phyloP scores from a whole-genome alignment of 73 alveolate genomes.

The Urostyla sp. region DNA sequence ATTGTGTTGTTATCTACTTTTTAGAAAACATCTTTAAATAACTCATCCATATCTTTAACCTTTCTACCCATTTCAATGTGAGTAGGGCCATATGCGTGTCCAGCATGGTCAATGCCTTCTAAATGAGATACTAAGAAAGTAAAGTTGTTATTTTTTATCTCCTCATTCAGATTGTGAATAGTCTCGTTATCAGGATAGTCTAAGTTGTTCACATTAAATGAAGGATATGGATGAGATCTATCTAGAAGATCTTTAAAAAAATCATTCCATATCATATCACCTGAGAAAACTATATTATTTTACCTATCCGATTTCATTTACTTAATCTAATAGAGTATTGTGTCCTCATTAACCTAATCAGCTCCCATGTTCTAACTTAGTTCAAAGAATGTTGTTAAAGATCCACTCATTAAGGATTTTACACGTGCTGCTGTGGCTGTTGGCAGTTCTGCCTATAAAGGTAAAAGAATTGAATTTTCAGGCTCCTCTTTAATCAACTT shows the following conservation, averaged over 20 bases:
- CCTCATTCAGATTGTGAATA: not conserved
- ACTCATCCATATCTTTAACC: slow-evolving; percentile 39
- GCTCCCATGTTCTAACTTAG: slow-evolving; percentile 48
- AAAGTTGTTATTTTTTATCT: not conserved
- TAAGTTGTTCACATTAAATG: slow-evolving; percentile 63
- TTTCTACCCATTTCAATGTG: slow-evolving; percentile 30
- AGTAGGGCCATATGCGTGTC: slow-evolving; percentile 44
- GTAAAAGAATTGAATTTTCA: not conserved
- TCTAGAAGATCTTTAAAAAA: slow-evolving; percentile 31
- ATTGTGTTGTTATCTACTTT: slow-evolving; percentile 46
- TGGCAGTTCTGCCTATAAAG: slow-evolving; percentile 18
- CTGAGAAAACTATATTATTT: slow-evolving; percentile 47
- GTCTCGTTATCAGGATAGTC: slow-evolving; percentile 68
- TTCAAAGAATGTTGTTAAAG: slow-evolving; percentile 70
- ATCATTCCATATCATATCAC: slow-evolving; percentile 74
- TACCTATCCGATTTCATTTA: not conserved
- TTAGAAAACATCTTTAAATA: slow-evolving; percentile 24
- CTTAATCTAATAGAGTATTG: not conserved
- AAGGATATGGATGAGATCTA: slow-evolving; percentile 32
- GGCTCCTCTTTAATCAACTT: not conserved
- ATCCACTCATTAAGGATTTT: slow-evolving; percentile 62
- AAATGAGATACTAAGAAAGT: slow-evolving; percentile 50
- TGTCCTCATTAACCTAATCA: not conserved
- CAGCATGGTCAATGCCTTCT: slow-evolving; percentile 79
- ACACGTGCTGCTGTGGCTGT: slow-evolving; percentile 65